Conservation (phyloP, 78 protist genomes). For the Cavenderia fasciculata region DNA sequence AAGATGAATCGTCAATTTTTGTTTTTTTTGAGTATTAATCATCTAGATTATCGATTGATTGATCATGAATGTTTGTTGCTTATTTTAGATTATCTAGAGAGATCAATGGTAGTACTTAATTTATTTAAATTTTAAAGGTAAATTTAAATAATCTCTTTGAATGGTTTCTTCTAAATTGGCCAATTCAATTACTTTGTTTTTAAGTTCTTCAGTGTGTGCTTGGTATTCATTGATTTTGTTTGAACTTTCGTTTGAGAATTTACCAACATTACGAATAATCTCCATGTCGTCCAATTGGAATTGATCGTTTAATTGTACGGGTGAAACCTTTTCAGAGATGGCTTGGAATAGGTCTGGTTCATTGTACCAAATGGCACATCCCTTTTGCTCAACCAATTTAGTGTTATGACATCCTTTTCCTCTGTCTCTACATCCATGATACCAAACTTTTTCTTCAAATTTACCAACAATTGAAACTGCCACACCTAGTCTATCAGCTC, state of each 20-base stretch:
- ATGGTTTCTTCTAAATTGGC: slow-evolving; percentile 50
- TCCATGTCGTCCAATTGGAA: slow-evolving; percentile 20
- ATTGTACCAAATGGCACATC: slow-evolving; percentile 91
- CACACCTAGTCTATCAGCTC: slow-evolving; percentile 91
- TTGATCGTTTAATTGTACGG: slow-evolving; percentile 12
- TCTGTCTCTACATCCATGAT: slow-evolving; percentile 67
- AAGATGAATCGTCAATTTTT: too few relatives aligned
- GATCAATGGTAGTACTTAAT: too few relatives aligned
- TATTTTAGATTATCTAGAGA: too few relatives aligned
- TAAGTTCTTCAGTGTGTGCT: slow-evolving; percentile 59
- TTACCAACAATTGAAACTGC: slow-evolving; percentile 85
- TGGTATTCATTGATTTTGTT: background rate
- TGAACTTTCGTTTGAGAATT: background rate
- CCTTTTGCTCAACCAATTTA: slow-evolving; percentile 46
- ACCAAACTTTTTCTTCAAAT: slow-evolving; percentile 86
- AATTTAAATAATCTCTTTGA: slow-evolving; percentile 43
- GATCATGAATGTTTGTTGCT: too few relatives aligned
- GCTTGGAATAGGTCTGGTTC: slow-evolving; percentile 61
- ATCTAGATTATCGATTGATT: too few relatives aligned
- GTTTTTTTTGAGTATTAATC: too few relatives aligned
- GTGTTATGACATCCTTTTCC: slow-evolving; percentile 76
- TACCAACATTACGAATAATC: background rate
- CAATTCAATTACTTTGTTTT: slow-evolving; percentile 27
- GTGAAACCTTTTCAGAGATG: slow-evolving; percentile 21
- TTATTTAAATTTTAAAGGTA: slow-evolving; percentile 4